These are phyloP conservation scores for Hebeloma cylindrosporum DNA, from an alignment of 768 basidiomycete genomes.

Conservation along the genomic window DNA sequence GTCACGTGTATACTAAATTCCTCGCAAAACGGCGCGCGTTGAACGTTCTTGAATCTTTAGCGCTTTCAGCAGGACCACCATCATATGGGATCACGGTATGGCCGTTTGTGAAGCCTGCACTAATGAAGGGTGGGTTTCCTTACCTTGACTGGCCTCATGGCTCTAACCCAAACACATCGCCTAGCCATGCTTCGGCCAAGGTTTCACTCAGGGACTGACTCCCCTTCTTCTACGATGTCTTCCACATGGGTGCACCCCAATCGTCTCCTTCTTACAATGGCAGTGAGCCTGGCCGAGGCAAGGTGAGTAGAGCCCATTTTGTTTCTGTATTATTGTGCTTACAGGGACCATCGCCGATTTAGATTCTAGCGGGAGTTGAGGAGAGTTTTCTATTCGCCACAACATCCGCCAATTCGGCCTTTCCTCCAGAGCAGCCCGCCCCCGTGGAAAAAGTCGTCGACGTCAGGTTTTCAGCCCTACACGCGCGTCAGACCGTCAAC, in stretches of 20 bases:
- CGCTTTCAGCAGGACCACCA: too few relatives aligned
- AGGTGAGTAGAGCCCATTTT: too few relatives aligned
- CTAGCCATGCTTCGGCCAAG: conserved; percentile 15
- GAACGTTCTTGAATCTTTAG: too few relatives aligned
- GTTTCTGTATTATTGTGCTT: too few relatives aligned
- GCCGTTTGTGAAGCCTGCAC: too few relatives aligned
- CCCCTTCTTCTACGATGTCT: conserved; percentile 3
- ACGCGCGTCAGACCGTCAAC: conserved; percentile 8
- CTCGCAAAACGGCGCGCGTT: too few relatives aligned
- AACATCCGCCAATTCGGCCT: conserved; percentile 49
- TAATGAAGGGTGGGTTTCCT: too few relatives aligned
- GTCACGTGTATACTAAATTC: too few relatives aligned
- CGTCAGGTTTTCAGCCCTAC: conserved; percentile 8
- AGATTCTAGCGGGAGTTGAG: conserved; percentile 1
- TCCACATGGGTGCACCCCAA: background rate
- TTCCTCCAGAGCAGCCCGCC: conserved; percentile 28
- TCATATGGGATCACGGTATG: too few relatives aligned
- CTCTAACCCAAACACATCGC: conserved; percentile 2
- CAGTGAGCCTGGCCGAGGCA: too few relatives aligned
- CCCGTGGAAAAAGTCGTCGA: conserved; percentile 11
- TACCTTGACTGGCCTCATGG: conserved; percentile 6
- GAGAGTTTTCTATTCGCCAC: conserved; percentile 40
- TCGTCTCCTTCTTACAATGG: background rate
- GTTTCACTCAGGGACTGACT: conserved; percentile 11
- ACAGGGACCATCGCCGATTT: too few relatives aligned